phyloP scores from a whole-genome alignment of 257 asterid genomes.

The Solanum tarijense region DNA sequence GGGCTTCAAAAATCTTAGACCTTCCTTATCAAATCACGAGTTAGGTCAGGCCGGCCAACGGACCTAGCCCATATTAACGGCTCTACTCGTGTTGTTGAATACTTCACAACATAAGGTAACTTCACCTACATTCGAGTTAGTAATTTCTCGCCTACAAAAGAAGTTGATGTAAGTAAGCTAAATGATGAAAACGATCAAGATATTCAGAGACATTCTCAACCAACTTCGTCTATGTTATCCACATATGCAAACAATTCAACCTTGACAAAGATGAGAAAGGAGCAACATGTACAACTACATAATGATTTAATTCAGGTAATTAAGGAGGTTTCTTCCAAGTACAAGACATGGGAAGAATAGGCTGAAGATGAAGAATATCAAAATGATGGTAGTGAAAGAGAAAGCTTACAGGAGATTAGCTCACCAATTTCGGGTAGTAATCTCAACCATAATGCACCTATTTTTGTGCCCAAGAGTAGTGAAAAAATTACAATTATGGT shows the following conservation, averaged over 20 bases:
- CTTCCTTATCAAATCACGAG: too few relatives aligned
- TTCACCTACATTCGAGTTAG: background rate
- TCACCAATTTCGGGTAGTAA: background rate
- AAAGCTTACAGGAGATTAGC: background rate
- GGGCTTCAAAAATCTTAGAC: too few relatives aligned
- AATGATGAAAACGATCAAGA: background rate
- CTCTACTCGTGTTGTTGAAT: background rate
- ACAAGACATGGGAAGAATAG: background rate
- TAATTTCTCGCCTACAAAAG: background rate
- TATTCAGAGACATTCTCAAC: background rate
- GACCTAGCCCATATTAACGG: too few relatives aligned
- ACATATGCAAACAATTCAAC: background rate
- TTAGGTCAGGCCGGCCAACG: too few relatives aligned
- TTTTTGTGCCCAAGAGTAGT: background rate
- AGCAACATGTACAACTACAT: background rate
- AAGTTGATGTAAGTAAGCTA: background rate
- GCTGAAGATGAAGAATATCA: background rate
- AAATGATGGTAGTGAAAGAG: too few relatives aligned
- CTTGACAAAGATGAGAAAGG: background rate
- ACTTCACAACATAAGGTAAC: background rate
- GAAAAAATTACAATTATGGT: background rate
- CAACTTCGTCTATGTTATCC: background rate
- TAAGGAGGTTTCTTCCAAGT: background rate
- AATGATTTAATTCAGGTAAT: too few relatives aligned
- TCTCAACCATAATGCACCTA: background rate